phyloP scores from a whole-genome alignment of 768 basidiomycete genomes.

The Tylopilus intermedius region DNA sequence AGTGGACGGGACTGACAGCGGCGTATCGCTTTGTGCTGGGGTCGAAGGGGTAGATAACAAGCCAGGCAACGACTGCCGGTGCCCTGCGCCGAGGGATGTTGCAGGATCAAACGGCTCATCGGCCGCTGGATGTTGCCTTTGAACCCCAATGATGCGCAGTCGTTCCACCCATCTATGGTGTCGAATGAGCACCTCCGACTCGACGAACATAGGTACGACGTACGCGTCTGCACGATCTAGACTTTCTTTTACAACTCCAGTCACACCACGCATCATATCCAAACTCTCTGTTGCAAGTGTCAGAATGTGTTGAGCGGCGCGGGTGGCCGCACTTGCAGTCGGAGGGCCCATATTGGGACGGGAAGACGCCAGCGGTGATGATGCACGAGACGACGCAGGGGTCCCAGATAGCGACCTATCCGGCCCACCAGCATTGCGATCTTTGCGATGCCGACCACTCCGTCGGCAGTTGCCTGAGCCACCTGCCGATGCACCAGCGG shows the following conservation, averaged over 20 bases:
- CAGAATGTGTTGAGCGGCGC: constrained; percentile 76
- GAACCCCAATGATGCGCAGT: constrained; percentile 70
- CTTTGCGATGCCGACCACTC: constrained; percentile 26
- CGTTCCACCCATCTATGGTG: constrained; percentile 73
- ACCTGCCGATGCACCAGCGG: constrained; percentile 30
- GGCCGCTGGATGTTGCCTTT: constrained; percentile 41
- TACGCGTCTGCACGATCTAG: constrained; percentile 84
- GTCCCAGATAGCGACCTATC: constrained; percentile 30
- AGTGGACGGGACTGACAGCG: constrained; percentile 28
- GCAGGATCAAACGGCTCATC: constrained; percentile 14
- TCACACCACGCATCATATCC: constrained; percentile 88
- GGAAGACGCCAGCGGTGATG: constrained; percentile 29
- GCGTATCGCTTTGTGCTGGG: constrained; percentile 24
- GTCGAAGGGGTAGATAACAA: constrained; percentile 30
- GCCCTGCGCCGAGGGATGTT: background rate
- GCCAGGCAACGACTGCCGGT: constrained; percentile 23
- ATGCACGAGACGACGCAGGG: constrained; percentile 32
- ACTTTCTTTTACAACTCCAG: constrained; percentile 82
- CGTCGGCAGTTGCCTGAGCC: constrained; percentile 18
- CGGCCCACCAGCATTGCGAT: constrained; percentile 36
- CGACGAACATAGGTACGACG: constrained; percentile 25
- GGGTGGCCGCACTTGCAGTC: constrained; percentile 53
- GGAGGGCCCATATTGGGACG: constrained; percentile 23
- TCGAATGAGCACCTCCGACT: background rate
- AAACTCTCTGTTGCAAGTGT: constrained; percentile 85